Base-by-base conservation (phyloP, 179 eudicot species). In the Silene noctiflora region DNA sequence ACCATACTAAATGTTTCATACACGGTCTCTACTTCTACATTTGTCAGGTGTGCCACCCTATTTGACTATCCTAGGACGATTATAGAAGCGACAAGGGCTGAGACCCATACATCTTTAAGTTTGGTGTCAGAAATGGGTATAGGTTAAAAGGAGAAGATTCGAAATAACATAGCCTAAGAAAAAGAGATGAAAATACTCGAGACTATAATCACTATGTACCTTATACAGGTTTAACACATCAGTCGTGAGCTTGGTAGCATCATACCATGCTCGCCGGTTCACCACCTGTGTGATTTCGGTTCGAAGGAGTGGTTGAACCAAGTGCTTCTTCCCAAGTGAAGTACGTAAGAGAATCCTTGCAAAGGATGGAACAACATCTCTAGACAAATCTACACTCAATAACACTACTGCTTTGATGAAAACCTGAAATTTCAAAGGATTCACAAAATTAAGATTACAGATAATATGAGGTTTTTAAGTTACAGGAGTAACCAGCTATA, bases 231-330 rank as follows among this genome's bases (percentile, higher is more conserved):
- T 91, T 63, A 91, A 81, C 72, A 95, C 92, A 69, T 91, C 99
- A 12, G 92, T 79, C 48, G 99, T 91, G 78, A 95, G 86, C 86
- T 93, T 95, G 82, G 97, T 89, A 72, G 95, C 88, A 83, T 95
- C 97, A 79, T 93, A 88, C 99, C 99, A 95, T 27, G 99, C 94
- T 53, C 91, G 96, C 72, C 99, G 85, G 80, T 94, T 94, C 31
- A 94, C 92, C 78, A 88, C 98, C 84, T 92, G 97, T 20, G 90
- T 88, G 58, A 94, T 95, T 85, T 95, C 99, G 16, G 99, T 89
- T 67, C 98, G 88, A 74, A 95, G 83, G 51, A 95, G 85, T 51
- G 98, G 96, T 39, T 89, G 91, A 44, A 93, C 90, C 79, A 93
- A 69, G 79, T 93, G 90, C 76, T 93, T 95, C 81, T 95, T 95